Evolutionary conservation across 2,329 filamentous ascomycete genomes (phyloP).

Genomic region (Stromatinia cepivora): DNA sequence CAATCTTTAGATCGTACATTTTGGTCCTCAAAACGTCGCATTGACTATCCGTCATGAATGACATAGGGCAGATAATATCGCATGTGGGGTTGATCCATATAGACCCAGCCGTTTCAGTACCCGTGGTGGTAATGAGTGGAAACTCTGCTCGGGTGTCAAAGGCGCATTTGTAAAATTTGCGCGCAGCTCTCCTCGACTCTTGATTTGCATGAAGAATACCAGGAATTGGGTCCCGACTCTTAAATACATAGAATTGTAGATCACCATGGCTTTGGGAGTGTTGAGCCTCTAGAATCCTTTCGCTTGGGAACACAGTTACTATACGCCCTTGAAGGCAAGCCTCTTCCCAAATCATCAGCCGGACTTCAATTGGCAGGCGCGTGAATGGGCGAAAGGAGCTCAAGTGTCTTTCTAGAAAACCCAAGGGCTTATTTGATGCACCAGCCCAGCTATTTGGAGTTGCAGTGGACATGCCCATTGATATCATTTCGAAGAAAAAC

Average conservation of each 20-base stretch:
- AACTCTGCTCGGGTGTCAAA: not conserved
- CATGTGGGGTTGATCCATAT: not conserved
- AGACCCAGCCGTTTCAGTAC: not conserved
- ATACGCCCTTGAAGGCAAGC: not conserved
- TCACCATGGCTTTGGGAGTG: not conserved
- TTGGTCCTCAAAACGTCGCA: not conserved
- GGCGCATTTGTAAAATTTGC: not conserved
- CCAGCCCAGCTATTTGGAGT: not conserved
- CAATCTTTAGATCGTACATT: not conserved
- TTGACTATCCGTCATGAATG: not conserved
- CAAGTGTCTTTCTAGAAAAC: not conserved
- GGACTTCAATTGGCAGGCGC: not conserved
- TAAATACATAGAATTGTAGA: not conserved
- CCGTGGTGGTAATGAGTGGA: not conserved
- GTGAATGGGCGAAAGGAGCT: not conserved
- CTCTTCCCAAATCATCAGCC: not conserved
- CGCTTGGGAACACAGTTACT: not conserved
- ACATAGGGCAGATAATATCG: not conserved
- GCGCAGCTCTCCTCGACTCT: not conserved
- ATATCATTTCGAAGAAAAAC: too few relatives aligned
- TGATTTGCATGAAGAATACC: not conserved
- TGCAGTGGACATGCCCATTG: not conserved
- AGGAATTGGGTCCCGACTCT: not conserved
- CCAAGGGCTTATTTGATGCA: not conserved
- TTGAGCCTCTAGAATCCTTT: not conserved